These are phyloP conservation scores for Coffea humblotiana DNA, from an alignment of 305 asterid species.

Conservation along the genomic window DNA sequence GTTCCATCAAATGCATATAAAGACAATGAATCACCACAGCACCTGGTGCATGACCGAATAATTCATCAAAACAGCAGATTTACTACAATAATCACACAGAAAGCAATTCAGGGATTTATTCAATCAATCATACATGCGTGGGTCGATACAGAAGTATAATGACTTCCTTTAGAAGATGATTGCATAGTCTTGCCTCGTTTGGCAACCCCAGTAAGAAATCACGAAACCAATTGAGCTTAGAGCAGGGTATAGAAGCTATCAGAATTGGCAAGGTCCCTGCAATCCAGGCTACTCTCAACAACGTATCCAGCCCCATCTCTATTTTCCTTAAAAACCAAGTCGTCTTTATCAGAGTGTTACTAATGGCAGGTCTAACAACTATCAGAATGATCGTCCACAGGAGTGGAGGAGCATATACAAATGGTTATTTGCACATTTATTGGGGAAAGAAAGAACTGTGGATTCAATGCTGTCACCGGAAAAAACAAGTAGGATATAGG, in stretches of 20 bases:
- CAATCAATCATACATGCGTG: no score
- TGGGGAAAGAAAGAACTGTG: not conserved
- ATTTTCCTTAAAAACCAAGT: not conserved
- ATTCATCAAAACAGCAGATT: not conserved
- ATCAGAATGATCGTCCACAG: not conserved
- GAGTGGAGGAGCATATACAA: no score
- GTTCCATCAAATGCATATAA: not conserved
- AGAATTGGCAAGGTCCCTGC: slow-evolving; percentile 49
- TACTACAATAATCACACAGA: not conserved
- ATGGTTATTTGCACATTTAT: no score
- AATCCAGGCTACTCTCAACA: slow-evolving; percentile 65
- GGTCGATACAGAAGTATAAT: not conserved
- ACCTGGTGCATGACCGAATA: no score
- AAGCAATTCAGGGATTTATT: not conserved
- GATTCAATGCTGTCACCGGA: not conserved
- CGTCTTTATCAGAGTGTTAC: not conserved
- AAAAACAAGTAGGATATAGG: no score
- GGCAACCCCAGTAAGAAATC: slow-evolving; percentile 38
- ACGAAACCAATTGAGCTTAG: slow-evolving; percentile 37
- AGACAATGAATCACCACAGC: no score
- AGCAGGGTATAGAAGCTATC: slow-evolving; percentile 45
- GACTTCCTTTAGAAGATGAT: slow-evolving; percentile 57
- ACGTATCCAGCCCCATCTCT: slow-evolving; percentile 36
- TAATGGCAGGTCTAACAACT: not conserved
- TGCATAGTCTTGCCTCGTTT: slow-evolving; percentile 69